Evolutionary conservation across 2,329 filamentous ascomycete species (phyloP), one percentile per base, ranked within the genome.

Genomic region (Fusarium nisikadoi): DNA sequence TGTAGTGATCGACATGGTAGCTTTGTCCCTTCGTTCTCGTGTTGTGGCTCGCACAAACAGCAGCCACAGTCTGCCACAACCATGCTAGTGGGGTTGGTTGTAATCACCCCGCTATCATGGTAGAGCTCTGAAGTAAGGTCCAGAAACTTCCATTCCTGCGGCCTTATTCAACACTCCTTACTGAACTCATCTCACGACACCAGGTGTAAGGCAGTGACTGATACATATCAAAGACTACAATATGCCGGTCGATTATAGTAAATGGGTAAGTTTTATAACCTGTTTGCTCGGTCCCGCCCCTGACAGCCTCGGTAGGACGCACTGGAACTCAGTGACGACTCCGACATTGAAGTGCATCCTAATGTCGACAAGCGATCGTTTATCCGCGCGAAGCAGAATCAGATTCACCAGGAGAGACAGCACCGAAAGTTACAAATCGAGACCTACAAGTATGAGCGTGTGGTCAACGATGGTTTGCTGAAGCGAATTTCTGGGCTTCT

Each of bases 361-460:
- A 99, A 99, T 81, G 96, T 99, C 81, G 96, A 99, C 85, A 99
- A 99, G 83, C 90, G 92, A 56, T 98, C 95, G 68, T 99, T 99
- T 83, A 99, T 99, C 81, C 94, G 95, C 74, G 97, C 96, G 73
- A 99, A 99, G 84, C 96, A 98, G 85, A 92, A 91, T 77, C 95
- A 99, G 84, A 99, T 99, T 77, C 96, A 99, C 82, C 91, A 95
- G 79, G 92, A 98, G 81, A 92, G 96, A 61, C 87, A 91, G 75
- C 92, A 97, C 78, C 92, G 96, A 63, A 94, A 93, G 80, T 91
- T 93, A 77, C 92, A 97, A 79, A 98, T 99, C 80, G 91, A 93
- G 77, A 96, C 94, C 11, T 88, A 96, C 75, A 95, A 95, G 83
- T 98, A 97, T 83, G 96, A 97, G 83, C 92, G 93, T 70, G 89